phyloP scores from a whole-genome alignment of 768 basidiomycete species.

The Saitozyma podzolica region DNA sequence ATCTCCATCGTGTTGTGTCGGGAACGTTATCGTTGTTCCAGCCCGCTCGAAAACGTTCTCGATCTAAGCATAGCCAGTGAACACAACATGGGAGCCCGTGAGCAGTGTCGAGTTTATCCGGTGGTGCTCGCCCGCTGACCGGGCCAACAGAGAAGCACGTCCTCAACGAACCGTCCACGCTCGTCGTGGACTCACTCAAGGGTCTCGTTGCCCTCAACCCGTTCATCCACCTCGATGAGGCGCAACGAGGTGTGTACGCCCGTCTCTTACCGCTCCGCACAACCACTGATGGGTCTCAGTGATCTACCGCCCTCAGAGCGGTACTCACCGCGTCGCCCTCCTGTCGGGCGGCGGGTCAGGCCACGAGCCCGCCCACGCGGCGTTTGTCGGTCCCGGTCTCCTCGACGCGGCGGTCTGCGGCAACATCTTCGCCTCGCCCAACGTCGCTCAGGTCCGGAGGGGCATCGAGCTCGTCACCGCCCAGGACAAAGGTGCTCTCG shows the following conservation, averaged over 20 bases:
- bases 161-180: slow-evolving; percentile 65
- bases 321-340: slow-evolving; percentile 61
- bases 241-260: slow-evolving; percentile 64
- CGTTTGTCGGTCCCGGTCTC: slow-evolving; percentile 83
- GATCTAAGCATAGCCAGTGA: too few relatives aligned
- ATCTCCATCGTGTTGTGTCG: too few relatives aligned
- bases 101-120: too few relatives aligned
- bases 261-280: neutral
- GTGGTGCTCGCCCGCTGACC: too few relatives aligned
- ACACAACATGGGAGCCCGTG: too few relatives aligned
- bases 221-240: slow-evolving; percentile 66
- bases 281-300: slow-evolving; percentile 2
- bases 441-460: slow-evolving; percentile 75
- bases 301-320: slow-evolving; percentile 16
- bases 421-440: slow-evolving; percentile 86
- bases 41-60: too few relatives aligned
- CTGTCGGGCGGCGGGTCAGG: slow-evolving; percentile 56
- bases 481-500: slow-evolving; percentile 39
- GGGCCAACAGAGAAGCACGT: slow-evolving; percentile 67
- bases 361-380: slow-evolving; percentile 88
- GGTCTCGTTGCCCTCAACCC: slow-evolving; percentile 69
- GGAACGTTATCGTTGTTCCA: too few relatives aligned
- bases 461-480: slow-evolving; percentile 67
- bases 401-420: slow-evolving; percentile 83
- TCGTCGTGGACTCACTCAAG: slow-evolving; percentile 75